These are phyloP conservation scores for Tetrahymena malaccensis DNA, from an alignment of 73 alveolate genomes.

Conservation along the genomic window DNA sequence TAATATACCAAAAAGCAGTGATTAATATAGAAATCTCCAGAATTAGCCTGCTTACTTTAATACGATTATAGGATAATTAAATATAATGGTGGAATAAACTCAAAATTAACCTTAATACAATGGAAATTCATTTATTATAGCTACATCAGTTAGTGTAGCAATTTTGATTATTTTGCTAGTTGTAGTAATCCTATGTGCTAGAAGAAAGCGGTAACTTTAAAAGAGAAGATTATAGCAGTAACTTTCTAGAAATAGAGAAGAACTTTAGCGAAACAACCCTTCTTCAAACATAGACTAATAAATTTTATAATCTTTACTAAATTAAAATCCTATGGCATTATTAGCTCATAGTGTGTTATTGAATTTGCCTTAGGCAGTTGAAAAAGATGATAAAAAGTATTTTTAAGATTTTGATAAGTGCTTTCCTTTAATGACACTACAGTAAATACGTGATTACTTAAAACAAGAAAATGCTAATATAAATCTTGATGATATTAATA, in stretches of 20 bases:
- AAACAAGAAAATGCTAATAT: not conserved
- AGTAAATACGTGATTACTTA: not conserved
- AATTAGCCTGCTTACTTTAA: not conserved
- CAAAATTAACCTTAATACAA: not conserved
- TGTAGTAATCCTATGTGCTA: not conserved
- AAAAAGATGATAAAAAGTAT: not conserved
- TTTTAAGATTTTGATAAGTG: not conserved
- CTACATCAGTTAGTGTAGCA: not conserved
- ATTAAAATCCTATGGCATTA: not conserved
- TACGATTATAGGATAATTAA: not conserved
- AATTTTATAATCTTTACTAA: not conserved
- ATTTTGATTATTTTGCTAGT: not conserved
- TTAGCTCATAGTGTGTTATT: not conserved
- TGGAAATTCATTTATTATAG: not conserved
- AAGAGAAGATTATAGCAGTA: not conserved
- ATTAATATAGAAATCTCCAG: not conserved
- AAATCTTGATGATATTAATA: not conserved
- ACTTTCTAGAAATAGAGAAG: not conserved
- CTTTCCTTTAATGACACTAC: not conserved
- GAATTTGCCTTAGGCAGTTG: not conserved
- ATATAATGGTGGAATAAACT: not conserved
- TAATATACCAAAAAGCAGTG: not conserved
- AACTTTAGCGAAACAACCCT: not conserved
- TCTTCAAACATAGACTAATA: not conserved
- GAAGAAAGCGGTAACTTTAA: not conserved